These are phyloP conservation scores for Cercophora samala DNA, from an alignment of 495 filamentous ascomycete genomes.

Conservation along the genomic window DNA sequence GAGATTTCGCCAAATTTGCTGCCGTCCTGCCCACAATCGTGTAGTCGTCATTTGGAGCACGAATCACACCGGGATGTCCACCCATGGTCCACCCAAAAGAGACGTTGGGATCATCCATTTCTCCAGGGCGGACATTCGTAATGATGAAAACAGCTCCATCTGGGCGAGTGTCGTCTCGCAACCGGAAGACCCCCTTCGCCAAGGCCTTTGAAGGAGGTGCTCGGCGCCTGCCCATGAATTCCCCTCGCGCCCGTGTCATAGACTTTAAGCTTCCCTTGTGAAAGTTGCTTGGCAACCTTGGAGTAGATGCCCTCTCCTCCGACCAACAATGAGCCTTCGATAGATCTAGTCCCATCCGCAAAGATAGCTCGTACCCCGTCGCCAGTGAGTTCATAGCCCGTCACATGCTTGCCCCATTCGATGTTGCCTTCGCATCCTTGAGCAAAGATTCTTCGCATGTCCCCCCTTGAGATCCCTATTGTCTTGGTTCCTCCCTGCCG, in stretches of 20 bases:
- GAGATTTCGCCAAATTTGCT: slow-evolving; percentile 48
- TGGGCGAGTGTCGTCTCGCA: slow-evolving; percentile 39
- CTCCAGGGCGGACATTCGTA: slow-evolving; percentile 53
- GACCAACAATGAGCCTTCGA: slow-evolving; percentile 47
- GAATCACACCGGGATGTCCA: slow-evolving; percentile 49
- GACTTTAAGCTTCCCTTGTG: slow-evolving; percentile 46
- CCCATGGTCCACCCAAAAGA: slow-evolving; percentile 56
- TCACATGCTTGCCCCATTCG: slow-evolving; percentile 47
- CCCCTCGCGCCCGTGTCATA: slow-evolving; percentile 54
- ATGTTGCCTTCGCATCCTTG: slow-evolving; percentile 45
- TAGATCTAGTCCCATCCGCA: slow-evolving; percentile 49
- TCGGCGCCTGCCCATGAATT: slow-evolving; percentile 55
- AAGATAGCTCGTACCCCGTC: slow-evolving; percentile 47
- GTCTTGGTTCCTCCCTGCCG: slow-evolving; percentile 43
- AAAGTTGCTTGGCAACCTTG: slow-evolving; percentile 49
- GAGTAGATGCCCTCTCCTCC: slow-evolving; percentile 55
- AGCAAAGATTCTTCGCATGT: slow-evolving; percentile 49
- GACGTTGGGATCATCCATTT: slow-evolving; percentile 52
- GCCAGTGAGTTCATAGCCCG: slow-evolving; percentile 45
- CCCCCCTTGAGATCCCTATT: slow-evolving; percentile 51
- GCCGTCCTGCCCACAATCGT: slow-evolving; percentile 48
- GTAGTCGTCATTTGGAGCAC: slow-evolving; percentile 49
- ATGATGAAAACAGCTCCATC: slow-evolving; percentile 46
- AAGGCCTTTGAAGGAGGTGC: slow-evolving; percentile 50
- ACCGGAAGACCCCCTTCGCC: slow-evolving; percentile 52